These are phyloP conservation scores for Talaromyces rugulosus DNA, from an alignment of 2,329 filamentous ascomycete species.

Conservation along the genomic window DNA sequence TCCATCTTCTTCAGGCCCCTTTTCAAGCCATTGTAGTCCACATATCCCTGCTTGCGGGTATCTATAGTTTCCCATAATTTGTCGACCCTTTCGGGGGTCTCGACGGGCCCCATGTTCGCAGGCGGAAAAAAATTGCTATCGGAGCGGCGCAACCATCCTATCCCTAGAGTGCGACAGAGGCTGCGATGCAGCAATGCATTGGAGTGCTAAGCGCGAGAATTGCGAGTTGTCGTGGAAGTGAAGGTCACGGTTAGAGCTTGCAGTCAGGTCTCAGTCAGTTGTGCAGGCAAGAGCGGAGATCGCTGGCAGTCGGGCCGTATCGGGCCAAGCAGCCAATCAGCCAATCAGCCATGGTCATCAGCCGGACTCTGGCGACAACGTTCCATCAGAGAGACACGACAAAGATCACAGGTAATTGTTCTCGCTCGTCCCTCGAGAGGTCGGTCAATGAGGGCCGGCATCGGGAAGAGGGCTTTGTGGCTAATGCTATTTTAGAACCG, in stretches of 20 bases:
- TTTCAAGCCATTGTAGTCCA: conserved; percentile 80
- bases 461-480: background rate
- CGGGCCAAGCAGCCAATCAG: conserved; percentile 1
- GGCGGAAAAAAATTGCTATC: conserved; percentile 9
- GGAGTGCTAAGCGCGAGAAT: background rate
- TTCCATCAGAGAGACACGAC: background rate
- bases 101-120: conserved; percentile 57
- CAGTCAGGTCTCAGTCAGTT: background rate
- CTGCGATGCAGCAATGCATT: background rate
- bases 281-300: background rate
- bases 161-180: background rate
- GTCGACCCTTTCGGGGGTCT: conserved; percentile 75
- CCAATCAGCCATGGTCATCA: background rate
- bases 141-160: conserved; percentile 10
- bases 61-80: conserved; percentile 81
- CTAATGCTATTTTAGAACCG: background rate
- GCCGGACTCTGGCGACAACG: background rate
- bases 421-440: background rate
- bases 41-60: conserved; percentile 67
- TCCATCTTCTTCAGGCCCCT: conserved; percentile 83
- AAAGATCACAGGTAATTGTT: background rate
- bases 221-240: background rate
- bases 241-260: background rate
- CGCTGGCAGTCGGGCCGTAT: background rate
- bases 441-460: background rate